Evolutionary conservation across 805 yeast genomes (phyloP).

Genomic region (Candida morakotiae): DNA sequence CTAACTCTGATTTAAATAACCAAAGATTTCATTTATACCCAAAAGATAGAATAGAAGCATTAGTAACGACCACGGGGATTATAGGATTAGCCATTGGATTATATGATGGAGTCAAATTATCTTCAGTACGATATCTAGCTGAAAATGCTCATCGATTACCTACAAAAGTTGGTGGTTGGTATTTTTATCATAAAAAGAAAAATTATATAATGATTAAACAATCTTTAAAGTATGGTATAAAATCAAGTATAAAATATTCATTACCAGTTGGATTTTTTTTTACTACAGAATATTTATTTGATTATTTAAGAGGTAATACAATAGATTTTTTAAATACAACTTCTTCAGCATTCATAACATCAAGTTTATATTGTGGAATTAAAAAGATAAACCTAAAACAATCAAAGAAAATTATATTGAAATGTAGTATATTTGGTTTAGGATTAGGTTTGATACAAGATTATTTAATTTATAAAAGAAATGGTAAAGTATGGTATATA

Average conservation of each 20-base stretch:
- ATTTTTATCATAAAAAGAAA: constrained; percentile 79
- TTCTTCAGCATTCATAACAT: constrained; percentile 50
- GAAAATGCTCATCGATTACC: constrained; percentile 84
- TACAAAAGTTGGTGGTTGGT: constrained; percentile 77
- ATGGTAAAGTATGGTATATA: constrained; percentile 63
- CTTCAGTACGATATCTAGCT: constrained; percentile 62
- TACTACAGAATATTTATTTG: constrained; percentile 60
- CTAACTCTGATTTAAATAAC: constrained; percentile 6
- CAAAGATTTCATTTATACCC: constrained; percentile 53
- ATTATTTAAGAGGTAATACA: constrained; percentile 42
- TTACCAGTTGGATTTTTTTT: constrained; percentile 47
- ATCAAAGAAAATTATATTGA: constrained; percentile 36
- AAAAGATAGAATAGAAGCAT: constrained; percentile 38
- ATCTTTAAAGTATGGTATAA: constrained; percentile 49
- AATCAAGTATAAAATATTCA: constrained; percentile 33
- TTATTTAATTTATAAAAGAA: constrained; percentile 49
- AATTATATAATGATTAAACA: constrained; percentile 64
- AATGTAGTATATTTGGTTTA: constrained; percentile 58
- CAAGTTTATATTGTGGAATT: constrained; percentile 47
- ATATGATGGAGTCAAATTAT: constrained; percentile 50
- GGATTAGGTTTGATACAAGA: constrained; percentile 67
- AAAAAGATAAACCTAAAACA: constrained; percentile 42
- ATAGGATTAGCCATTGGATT: constrained; percentile 55
- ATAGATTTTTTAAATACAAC: constrained; percentile 62
- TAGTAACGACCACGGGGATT: constrained; percentile 28